Evolutionary conservation across 495 filamentous ascomycete species (phyloP), one percentile per base, ranked within the genome.

Genomic region (Bryoglossum gracile): DNA sequence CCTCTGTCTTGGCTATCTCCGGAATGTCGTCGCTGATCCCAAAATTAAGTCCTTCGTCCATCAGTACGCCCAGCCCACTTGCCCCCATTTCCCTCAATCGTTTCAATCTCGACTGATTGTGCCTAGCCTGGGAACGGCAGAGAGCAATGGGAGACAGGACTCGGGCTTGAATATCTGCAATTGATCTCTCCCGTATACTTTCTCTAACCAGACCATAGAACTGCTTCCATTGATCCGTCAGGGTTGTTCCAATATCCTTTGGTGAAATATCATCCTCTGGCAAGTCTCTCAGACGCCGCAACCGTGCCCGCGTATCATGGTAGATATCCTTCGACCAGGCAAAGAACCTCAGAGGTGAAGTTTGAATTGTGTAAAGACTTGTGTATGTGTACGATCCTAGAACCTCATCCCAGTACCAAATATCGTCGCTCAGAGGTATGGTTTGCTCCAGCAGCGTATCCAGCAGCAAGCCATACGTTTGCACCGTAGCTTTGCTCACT

Each of bases 371-470:
- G 61, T 95, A 95, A 1, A 94, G 52, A 17, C 77, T 80, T 43
- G 81, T 86, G 54, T 80, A 81, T 46, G 77, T 70, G 30, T 82
- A 76, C 10, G 86, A 90, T 1, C 77, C 74, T 34, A 92, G 65
- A 1, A 95, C 74, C 46, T 89, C 80, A 50, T 94, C 85, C 92
- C 92, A 98, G 60, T 97, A 97, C 67, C 79, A 84, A 30, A 94
- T 83, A 58, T 96, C 87, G 34, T 92, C 81, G 45, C 77, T 81
- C 8, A 98, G 57, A 0, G 80, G 78, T n/a, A 92, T 77, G 13
- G 86, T 88, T 52, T 89, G 82, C 23, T 89, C 80, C 4, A 95
- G 67, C 1, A 97, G 68, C 0, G 74, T 75, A 52, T 80, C 76
- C 51, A 96, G 65, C 13, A 90, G 67, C 14, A 86, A 61, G 0